Evolutionary conservation across 768 basidiomycete genomes (phyloP).

Genomic region (Lactifluus subvellereus): DNA sequence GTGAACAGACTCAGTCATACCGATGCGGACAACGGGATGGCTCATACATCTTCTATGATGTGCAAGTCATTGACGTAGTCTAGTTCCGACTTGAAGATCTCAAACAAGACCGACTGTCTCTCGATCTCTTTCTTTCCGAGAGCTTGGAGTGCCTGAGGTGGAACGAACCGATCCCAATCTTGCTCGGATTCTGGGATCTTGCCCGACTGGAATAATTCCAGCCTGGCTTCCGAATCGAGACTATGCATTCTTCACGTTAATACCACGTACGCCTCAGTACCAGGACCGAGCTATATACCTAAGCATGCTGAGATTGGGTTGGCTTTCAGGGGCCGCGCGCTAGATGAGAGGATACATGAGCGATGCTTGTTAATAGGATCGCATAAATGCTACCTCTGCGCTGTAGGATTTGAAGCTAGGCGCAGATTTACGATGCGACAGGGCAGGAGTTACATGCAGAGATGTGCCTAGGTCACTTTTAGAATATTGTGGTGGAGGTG

Average conservation of each 20-base stretch:
- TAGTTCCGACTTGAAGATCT: conserved; percentile 83
- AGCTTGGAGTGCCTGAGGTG: conserved; percentile 59
- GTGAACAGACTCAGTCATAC: not conserved
- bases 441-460: not conserved
- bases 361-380: not conserved
- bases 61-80: conserved; percentile 83
- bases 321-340: conserved; percentile 20
- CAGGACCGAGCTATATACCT: conserved; percentile 4
- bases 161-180: conserved; percentile 81
- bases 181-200: conserved; percentile 60
- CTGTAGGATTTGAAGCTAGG: not conserved
- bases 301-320: conserved; percentile 28
- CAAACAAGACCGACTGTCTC: conserved; percentile 83
- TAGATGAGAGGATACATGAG: not conserved
- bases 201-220: conserved; percentile 63
- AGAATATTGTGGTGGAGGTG: conserved; percentile 1
- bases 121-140: conserved; percentile 75
- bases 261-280: not conserved
- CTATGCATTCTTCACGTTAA: conserved; percentile 31
- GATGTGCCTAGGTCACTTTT: not conserved
- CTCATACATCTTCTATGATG: conserved; percentile 55
- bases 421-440: conserved; percentile 1
- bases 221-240: conserved; percentile 54
- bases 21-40: not conserved
- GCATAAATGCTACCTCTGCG: conserved; percentile 13